Conservation (phyloP, 169 alveolate genomes). For the Plasmodium ovale region DNA sequence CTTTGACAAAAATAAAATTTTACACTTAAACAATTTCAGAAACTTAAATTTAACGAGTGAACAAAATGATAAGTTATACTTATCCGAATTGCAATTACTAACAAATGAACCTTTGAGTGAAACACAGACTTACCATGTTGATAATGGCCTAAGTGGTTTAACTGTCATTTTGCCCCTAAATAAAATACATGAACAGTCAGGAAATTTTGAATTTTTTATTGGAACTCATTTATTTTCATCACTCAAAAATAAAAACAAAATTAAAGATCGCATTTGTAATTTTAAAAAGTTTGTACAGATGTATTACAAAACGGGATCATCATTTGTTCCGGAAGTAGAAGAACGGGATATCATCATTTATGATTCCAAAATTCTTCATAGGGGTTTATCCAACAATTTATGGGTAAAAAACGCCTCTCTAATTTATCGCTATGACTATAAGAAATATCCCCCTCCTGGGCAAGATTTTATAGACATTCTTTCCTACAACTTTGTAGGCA, state of each 20-base stretch:
- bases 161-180: constrained; percentile 45
- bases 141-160: constrained; percentile 61
- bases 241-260: constrained; percentile 16
- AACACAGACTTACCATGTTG: constrained; percentile 56
- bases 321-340: constrained; percentile 46
- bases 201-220: constrained; percentile 65
- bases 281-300: constrained; percentile 35
- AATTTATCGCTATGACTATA: constrained; percentile 67
- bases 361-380: constrained; percentile 63
- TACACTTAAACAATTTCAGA: constrained; percentile 13
- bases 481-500: constrained; percentile 57
- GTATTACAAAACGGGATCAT: constrained; percentile 67
- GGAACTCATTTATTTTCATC: constrained; percentile 73
- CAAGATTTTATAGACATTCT: constrained; percentile 63
- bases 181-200: constrained; percentile 52
- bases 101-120: constrained; percentile 71
- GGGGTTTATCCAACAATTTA: constrained; percentile 65
- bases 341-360: constrained; percentile 58
- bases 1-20: constrained; percentile 18
- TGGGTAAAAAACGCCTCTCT: constrained; percentile 62
- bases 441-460: constrained; percentile 73
- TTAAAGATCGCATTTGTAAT: constrained; percentile 10
- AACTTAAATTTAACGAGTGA: constrained; percentile 15
- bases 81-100: constrained; percentile 65
- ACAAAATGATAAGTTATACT: constrained; percentile 29